Evolutionary conservation across 139 green algal genomes (phyloP), one percentile per base, ranked within the genome.

Genomic region (Coelastrella sp.): DNA sequence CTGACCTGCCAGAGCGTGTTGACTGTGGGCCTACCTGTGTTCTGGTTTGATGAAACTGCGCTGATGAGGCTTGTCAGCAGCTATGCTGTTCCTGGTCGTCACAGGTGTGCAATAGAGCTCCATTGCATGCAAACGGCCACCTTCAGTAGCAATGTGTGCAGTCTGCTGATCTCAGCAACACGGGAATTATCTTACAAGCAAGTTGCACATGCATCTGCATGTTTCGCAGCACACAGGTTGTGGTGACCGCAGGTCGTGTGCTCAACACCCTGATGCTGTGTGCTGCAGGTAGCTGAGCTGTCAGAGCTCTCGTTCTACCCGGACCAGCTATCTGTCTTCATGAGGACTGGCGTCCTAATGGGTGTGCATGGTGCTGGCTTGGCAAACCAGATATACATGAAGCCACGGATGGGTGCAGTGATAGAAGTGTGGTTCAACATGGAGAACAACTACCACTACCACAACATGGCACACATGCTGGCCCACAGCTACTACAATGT

Each of bases 341-440:
- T 88, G 64, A 56, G 71, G 20, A 88, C 92, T 47, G 58, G 78
- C 7, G 78, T 94, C 6, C 57, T 94, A 20, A 77, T 81, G 19
- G 92, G 92, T 3, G 92, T 85, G 10, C 88, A 94, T 80, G 91
- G 91, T 10, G 77, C 91, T 32, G 91, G 91, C 1, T 73, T 94
- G 22, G 85, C 91, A 60, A 94, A 92, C 85, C 85, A 89, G 61
- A 60, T 92, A n/a, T 87, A 83, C 71, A 87, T 94, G 89, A 5
- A 74, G 47, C 91, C 91, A 16, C 79, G 91, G 4, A 60, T 54
- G 22, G 88, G 88, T 10, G 91, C 84, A 13, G 91, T 94, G 73
- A 64, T 94, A 64, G 91, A 94, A 87, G 78, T 92, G 32, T 91
- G 90, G 32, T 83, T 91, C 66, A 87, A 85, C 80, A 90, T 92